Conservation (phyloP, 2,329 filamentous ascomycete species). For the Penicillium sp. region DNA sequence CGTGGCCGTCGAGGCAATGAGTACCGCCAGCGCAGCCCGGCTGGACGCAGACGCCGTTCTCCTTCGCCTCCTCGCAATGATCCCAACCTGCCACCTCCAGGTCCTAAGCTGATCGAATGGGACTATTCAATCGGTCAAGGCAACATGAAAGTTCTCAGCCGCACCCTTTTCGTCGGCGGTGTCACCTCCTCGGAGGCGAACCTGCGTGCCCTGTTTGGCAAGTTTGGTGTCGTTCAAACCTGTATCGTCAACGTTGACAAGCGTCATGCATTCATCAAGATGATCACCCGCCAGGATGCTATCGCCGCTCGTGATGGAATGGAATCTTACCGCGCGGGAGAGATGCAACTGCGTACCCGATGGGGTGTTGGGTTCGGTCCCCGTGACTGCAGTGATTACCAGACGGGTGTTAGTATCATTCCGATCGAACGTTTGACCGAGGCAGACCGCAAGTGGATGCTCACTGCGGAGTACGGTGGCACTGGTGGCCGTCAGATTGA, state of each 20-base stretch:
- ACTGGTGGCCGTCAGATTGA: conserved; percentile 82
- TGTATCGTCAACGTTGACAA: conserved; percentile 99
- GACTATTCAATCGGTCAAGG: conserved; percentile 72
- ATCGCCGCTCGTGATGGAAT: conserved; percentile 81
- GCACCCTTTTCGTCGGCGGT: conserved; percentile 94
- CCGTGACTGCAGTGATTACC: conserved; percentile 94
- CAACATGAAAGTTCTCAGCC: conserved; percentile 87
- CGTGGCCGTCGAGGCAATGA: conserved; percentile 55
- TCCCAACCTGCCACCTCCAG: conserved; percentile 45
- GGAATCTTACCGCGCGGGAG: conserved; percentile 72
- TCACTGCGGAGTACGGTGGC: conserved; percentile 89
- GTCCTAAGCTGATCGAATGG: conserved; percentile 75
- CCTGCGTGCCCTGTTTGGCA: conserved; percentile 74
- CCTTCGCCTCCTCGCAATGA: conserved; percentile 55
- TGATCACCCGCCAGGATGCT: conserved; percentile 86
- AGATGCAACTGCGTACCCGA: conserved; percentile 77
- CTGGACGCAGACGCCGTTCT: conserved; percentile 65
- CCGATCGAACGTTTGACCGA: conserved; percentile 91
- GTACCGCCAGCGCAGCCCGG: conserved; percentile 86
- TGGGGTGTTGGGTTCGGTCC: conserved; percentile 98
- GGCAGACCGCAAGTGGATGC: conserved; percentile 95
- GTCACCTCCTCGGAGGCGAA: conserved; percentile 84
- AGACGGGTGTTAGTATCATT: conserved; percentile 86
- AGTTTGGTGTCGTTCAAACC: conserved; percentile 86
- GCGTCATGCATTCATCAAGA: conserved; percentile 97